Percentiles rank a stretch among this genome's conserved stretches.
Evolutionary conservation across 192 early-diverging fungal species (phyloP).

Genomic region (Coemansia sp.): DNA sequence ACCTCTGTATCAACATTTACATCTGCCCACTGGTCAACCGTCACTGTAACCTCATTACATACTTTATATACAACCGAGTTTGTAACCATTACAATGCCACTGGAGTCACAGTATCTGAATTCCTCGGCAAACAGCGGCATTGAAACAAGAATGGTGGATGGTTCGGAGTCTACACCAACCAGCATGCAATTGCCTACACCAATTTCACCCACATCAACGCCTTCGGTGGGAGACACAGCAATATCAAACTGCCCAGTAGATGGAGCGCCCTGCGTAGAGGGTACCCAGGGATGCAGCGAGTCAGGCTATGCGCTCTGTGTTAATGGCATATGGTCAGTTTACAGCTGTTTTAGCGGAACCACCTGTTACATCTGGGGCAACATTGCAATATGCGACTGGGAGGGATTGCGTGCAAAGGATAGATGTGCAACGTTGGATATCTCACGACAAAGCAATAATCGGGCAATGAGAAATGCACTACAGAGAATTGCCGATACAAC

Average conservation of each 20-base stretch:
- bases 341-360: slow-evolving; percentile 31
- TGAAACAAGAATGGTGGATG: background rate
- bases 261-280: slow-evolving; percentile 18
- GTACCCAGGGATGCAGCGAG: slow-evolving; percentile 26
- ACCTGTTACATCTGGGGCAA: slow-evolving; percentile 25
- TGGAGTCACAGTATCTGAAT: background rate
- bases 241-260: slow-evolving; percentile 19
- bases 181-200: background rate
- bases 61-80: slow-evolving; percentile 23
- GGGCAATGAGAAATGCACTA: background rate
- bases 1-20: slow-evolving; percentile 43
- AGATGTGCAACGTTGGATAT: slow-evolving; percentile 2
- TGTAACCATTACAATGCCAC: background rate
- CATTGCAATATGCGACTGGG: slow-evolving; percentile 37
- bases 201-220: background rate
- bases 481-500: background rate
- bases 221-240: background rate
- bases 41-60: slow-evolving; percentile 19
- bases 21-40: slow-evolving; percentile 4
- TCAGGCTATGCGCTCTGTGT: slow-evolving; percentile 34
- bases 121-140: background rate
- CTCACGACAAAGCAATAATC: background rate
- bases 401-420: slow-evolving; percentile 1
- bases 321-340: slow-evolving; percentile 26
- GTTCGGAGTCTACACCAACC: background rate